Percentiles rank a stretch among this genome's conserved stretches.
Evolutionary conservation across 768 basidiomycete genomes (phyloP).

Genomic region (Filobasidium wieringae): DNA sequence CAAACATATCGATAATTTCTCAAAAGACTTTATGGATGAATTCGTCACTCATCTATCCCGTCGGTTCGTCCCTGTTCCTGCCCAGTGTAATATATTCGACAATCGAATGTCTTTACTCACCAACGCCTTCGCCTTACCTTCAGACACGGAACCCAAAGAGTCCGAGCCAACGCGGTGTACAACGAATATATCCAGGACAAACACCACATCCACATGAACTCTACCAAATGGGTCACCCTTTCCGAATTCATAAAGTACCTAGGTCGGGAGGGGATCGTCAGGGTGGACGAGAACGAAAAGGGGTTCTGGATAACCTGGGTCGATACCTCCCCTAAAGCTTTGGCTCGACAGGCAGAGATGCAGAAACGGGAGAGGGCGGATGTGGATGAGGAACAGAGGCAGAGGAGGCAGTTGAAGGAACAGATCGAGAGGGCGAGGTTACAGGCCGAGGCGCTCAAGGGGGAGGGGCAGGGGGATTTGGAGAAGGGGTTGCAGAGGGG

Average conservation of each 20-base stretch:
- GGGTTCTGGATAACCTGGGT: slow-evolving; percentile 98
- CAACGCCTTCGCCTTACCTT: neutral
- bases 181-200: slow-evolving; percentile 97
- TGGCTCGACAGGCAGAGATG: slow-evolving; percentile 58
- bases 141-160: slow-evolving; percentile 87
- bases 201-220: slow-evolving; percentile 91
- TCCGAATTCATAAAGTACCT: slow-evolving; percentile 90
- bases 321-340: slow-evolving; percentile 85
- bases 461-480: neutral
- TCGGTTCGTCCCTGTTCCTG: slow-evolving; percentile 49
- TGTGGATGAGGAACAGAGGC: slow-evolving; percentile 86
- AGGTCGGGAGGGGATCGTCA: slow-evolving; percentile 69
- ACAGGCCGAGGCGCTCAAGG: slow-evolving; percentile 18
- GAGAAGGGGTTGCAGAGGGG: slow-evolving; percentile 25
- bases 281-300: slow-evolving; percentile 97
- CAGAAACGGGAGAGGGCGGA: slow-evolving; percentile 81
- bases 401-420: slow-evolving; percentile 74
- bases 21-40: slow-evolving; percentile 72
- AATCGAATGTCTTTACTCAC: neutral
- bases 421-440: slow-evolving; percentile 77
- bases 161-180: slow-evolving; percentile 87
- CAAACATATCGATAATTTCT: slow-evolving; percentile 81
- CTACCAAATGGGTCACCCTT: slow-evolving; percentile 93
- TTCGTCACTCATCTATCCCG: slow-evolving; percentile 83
- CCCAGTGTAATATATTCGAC: no score